A percentile compares a stretch with the other conserved stretches of the same genome.
These are phyloP conservation scores for Heimioporus retisporus DNA, from an alignment of 1,284 basidiomycete genomes.

Conservation along the genomic window DNA sequence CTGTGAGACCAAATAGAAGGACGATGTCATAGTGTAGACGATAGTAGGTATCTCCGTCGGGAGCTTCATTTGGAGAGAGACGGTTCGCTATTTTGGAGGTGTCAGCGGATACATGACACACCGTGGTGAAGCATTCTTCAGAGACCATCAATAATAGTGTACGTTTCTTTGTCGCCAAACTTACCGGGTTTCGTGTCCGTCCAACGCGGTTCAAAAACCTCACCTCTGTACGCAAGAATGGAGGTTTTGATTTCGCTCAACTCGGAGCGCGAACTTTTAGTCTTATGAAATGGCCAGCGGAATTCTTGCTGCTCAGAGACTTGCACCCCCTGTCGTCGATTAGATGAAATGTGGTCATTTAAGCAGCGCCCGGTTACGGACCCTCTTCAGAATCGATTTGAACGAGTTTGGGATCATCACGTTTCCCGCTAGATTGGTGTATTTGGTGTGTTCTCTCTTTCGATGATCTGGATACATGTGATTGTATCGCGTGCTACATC, in stretches of 20 bases:
- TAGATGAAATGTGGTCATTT: too few relatives aligned
- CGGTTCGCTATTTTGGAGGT: slow-evolving; percentile 5
- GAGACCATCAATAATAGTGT: background rate
- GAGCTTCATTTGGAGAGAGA: background rate
- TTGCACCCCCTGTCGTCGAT: slow-evolving; percentile 32
- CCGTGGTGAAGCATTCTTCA: slow-evolving; percentile 15
- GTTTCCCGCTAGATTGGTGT: background rate
- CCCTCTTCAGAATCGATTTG: slow-evolving; percentile 38
- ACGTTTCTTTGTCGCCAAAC: background rate
- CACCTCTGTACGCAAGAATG: slow-evolving; percentile 26
- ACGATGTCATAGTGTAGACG: slow-evolving; percentile 21
- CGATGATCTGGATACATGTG: background rate
- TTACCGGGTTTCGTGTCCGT: slow-evolving; percentile 29
- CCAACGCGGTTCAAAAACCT: slow-evolving; percentile 23
- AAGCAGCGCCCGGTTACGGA: slow-evolving; percentile 20
- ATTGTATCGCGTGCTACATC: background rate
- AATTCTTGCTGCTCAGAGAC: slow-evolving; percentile 45
- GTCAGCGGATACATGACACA: slow-evolving; percentile 28
- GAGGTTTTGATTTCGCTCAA: slow-evolving; percentile 3
- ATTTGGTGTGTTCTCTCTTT: background rate
- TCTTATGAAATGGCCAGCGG: slow-evolving; percentile 15
- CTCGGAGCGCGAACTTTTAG: background rate
- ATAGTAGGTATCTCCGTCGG: slow-evolving; percentile 22
- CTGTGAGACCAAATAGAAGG: slow-evolving; percentile 33
- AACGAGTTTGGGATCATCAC: slow-evolving; percentile 34